Conservation (phyloP, 495 filamentous ascomycete species). For the Parathielavia appendiculata region DNA sequence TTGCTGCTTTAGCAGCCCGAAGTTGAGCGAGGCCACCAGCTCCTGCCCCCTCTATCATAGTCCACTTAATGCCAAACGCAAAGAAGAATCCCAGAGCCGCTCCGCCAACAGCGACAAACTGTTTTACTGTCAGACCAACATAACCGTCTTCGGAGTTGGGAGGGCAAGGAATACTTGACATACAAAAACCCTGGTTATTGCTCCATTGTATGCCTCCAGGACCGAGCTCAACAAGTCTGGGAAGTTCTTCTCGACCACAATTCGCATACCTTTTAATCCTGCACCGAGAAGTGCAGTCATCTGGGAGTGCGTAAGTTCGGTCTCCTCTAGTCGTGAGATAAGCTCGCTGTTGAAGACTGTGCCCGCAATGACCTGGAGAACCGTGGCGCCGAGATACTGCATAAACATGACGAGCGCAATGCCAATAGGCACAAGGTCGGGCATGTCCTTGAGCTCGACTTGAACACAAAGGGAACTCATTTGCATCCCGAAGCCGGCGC, state of each 20-base stretch:
- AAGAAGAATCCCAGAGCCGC: not conserved
- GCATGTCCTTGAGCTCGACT: conserved; percentile 18
- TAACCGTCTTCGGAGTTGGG: too few relatives aligned
- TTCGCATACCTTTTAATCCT: too few relatives aligned
- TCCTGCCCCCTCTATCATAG: not conserved
- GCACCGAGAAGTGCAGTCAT: too few relatives aligned
- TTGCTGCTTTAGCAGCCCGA: not conserved
- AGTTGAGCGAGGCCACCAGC: not conserved
- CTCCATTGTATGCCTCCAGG: too few relatives aligned
- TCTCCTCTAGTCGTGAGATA: not conserved
- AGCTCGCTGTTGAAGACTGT: conserved; percentile 12
- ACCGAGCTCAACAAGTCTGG: too few relatives aligned
- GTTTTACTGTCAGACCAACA: too few relatives aligned
- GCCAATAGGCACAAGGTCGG: conserved; percentile 15
- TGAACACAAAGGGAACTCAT: conserved; percentile 25
- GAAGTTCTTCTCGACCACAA: too few relatives aligned
- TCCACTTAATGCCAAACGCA: not conserved
- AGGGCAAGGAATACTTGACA: too few relatives aligned
- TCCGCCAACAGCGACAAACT: not conserved
- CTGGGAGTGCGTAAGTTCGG: too few relatives aligned
- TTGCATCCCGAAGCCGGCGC: conserved; percentile 40
- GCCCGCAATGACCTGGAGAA: conserved; percentile 21
- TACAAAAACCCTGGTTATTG: too few relatives aligned
- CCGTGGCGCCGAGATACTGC: conserved; percentile 23
- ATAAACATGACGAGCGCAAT: conserved; percentile 20